Evolutionary conservation across 169 alveolate genomes (phyloP).

Genomic region (Fabrea salina): DNA sequence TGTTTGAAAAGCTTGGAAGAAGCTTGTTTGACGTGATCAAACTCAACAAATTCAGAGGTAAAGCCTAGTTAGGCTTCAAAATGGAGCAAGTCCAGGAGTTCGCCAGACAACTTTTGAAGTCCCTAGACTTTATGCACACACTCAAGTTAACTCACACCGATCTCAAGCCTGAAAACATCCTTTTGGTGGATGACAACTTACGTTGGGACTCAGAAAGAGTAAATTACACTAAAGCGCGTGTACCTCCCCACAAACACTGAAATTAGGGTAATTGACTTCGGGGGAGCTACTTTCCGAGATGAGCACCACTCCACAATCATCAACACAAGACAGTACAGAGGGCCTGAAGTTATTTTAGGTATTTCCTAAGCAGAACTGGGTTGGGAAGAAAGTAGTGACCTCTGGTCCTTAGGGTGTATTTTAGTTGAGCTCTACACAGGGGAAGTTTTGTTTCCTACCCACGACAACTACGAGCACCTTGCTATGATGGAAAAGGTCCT

Average conservation of each 20-base stretch:
- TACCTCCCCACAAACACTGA: constrained; percentile 75
- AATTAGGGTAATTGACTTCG: constrained; percentile 96
- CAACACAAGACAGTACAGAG: constrained; percentile 97
- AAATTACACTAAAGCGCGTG: not conserved
- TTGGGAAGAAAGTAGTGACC: constrained; percentile 93
- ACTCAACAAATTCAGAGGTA: constrained; percentile 88
- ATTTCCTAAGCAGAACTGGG: constrained; percentile 73
- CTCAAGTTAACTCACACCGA: constrained; percentile 97
- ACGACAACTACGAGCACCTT: constrained; percentile 92
- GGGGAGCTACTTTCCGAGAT: constrained; percentile 96
- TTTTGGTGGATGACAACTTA: constrained; percentile 73
- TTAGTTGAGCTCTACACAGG: constrained; percentile 93
- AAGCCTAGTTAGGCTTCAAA: constrained; percentile 70
- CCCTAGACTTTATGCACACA: constrained; percentile 89
- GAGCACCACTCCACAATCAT: constrained; percentile 96
- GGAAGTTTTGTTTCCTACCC: constrained; percentile 91
- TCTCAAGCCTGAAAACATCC: constrained; percentile 97
- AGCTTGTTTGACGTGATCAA: constrained; percentile 93
- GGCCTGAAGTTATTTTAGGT: constrained; percentile 97
- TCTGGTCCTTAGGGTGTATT: constrained; percentile 97
- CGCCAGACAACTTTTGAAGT: constrained; percentile 90
- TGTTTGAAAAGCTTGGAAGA: constrained; percentile 95
- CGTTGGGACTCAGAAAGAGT: constrained; percentile 16
- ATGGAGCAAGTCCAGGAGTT: constrained; percentile 88
- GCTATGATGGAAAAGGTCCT: constrained; percentile 90